These are phyloP conservation scores for sunflower (Helianthus annuus) DNA, from an alignment of 129 eudicot species.

Conservation along the genomic window DNA sequence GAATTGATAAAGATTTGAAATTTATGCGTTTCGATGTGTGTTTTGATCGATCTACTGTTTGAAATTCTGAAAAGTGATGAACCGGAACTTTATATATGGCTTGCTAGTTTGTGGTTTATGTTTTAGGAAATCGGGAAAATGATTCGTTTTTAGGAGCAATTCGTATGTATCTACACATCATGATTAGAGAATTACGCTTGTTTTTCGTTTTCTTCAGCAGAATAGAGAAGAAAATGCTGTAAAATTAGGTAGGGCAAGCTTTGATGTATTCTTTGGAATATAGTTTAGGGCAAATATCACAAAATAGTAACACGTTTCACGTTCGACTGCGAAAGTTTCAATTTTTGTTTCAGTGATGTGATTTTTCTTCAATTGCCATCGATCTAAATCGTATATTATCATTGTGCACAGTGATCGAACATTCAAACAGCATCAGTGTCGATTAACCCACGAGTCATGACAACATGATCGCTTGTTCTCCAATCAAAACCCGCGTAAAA, in stretches of 20 bases:
- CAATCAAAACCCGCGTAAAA: slow-evolving; percentile 39
- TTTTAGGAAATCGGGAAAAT: slow-evolving; percentile 5
- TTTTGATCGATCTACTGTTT: background rate
- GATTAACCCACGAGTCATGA: slow-evolving; percentile 29
- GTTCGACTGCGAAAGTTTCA: background rate
- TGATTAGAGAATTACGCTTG: background rate
- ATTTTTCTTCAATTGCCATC: background rate
- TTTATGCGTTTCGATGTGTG: slow-evolving; percentile 20
- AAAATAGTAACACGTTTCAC: background rate
- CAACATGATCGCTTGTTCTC: slow-evolving; percentile 49
- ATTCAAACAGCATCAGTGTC: slow-evolving; percentile 3
- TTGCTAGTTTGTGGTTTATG: slow-evolving; percentile 7
- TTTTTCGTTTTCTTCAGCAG: background rate
- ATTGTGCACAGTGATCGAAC: slow-evolving; percentile 24
- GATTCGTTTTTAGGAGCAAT: background rate
- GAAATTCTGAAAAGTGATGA: slow-evolving; percentile 9
- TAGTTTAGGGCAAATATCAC: background rate
- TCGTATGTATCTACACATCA: background rate
- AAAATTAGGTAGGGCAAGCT: background rate
- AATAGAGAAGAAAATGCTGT: background rate
- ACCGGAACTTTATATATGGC: background rate
- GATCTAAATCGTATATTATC: slow-evolving; percentile 4
- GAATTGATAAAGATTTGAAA: slow-evolving; percentile 15
- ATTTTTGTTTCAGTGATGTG: background rate
- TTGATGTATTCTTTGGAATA: slow-evolving; percentile 1